These are phyloP conservation scores for Neurospora sp. DNA, from an alignment of 495 filamentous ascomycete species.

Conservation along the genomic window DNA sequence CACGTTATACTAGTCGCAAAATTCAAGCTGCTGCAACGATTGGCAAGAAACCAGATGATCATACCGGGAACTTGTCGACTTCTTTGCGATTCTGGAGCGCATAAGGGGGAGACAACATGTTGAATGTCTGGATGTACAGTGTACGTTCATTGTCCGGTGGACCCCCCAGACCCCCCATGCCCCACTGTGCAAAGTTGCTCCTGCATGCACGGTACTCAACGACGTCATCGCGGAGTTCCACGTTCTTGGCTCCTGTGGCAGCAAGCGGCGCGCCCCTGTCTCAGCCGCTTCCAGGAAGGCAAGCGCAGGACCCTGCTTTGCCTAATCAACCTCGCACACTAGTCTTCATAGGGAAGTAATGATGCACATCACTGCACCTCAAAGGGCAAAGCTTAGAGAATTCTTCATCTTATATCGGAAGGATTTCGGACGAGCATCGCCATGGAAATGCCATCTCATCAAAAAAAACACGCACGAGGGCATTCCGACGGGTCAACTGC, in stretches of 20 bases:
- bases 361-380: background rate
- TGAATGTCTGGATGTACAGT: background rate
- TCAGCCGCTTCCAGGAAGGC: background rate
- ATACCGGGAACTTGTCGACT: background rate
- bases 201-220: background rate
- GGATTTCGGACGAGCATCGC: background rate
- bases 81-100: background rate
- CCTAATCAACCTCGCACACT: background rate
- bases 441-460: background rate
- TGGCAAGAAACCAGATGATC: background rate
- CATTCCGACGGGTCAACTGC: background rate
- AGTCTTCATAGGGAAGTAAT: background rate
- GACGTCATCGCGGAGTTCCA: constrained; percentile 4
- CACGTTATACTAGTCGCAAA: background rate
- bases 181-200: background rate
- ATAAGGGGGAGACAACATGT: background rate
- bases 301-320: background rate
- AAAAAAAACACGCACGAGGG: background rate
- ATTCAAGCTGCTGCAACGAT: background rate
- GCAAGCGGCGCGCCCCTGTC: background rate
- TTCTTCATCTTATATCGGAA: background rate
- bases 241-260: background rate
- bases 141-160: background rate
- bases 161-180: background rate
- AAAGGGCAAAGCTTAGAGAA: background rate